phyloP scores from a whole-genome alignment of 257 asterid species.

The Phtheirospermum japonicum region DNA sequence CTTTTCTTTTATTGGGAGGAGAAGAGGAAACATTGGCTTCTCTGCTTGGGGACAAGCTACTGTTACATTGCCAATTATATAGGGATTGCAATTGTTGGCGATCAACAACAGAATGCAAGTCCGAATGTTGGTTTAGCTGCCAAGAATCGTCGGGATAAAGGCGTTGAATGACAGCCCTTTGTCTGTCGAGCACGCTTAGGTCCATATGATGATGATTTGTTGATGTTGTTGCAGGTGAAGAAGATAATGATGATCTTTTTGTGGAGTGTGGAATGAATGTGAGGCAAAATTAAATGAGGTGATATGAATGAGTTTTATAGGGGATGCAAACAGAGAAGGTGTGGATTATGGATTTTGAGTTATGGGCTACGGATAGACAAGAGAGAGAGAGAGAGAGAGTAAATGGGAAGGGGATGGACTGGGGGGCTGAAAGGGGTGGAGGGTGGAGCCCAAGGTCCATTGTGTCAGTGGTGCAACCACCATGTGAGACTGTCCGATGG shows the following conservation, averaged over 20 bases:
- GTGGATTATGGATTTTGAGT: slow-evolving; percentile 21
- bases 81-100: slow-evolving; percentile 21
- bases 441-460: slow-evolving; percentile 48
- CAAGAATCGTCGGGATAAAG: slow-evolving; percentile 22
- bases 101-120: slow-evolving; percentile 6
- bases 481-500: slow-evolving; percentile 58
- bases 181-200: slow-evolving; percentile 51
- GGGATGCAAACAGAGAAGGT: slow-evolving; percentile 11
- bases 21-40: slow-evolving; percentile 17
- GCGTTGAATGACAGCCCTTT: slow-evolving; percentile 41
- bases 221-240: slow-evolving; percentile 1
- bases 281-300: slow-evolving; percentile 27
- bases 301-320: slow-evolving; percentile 21
- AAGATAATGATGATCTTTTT: slow-evolving; percentile 15
- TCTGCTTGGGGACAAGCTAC: slow-evolving; percentile 2
- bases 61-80: slow-evolving; percentile 31
- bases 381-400: slow-evolving; percentile 13
- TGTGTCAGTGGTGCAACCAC: slow-evolving; percentile 41
- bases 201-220: slow-evolving; percentile 32
- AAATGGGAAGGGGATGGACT: background rate
- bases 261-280: slow-evolving; percentile 1
- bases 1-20: slow-evolving; percentile 45
- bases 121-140: background rate
- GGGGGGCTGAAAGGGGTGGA: slow-evolving; percentile 37
- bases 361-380: slow-evolving; percentile 26